Base-by-base conservation (phyloP, 306 rosid genomes). In the Comarum palustre region DNA sequence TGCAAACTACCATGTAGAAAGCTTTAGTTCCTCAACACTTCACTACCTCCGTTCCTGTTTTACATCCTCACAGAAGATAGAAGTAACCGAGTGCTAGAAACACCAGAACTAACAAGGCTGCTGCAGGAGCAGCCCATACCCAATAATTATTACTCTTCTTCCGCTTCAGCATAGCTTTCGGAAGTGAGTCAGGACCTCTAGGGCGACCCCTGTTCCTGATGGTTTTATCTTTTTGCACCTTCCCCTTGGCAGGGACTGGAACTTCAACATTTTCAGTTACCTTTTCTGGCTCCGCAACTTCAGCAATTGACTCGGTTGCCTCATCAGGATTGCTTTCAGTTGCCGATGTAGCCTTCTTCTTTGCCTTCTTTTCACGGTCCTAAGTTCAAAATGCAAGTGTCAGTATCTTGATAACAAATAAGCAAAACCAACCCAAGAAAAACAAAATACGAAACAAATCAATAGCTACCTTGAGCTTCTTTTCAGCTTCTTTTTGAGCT, bases 281-380 rank as follows among this genome's bases (percentile, higher is more conserved):
- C 78, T 82, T 83, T 74, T 88, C 97, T 57, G 79, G 78, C 57
- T 89, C 96, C 8, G 77, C 54, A 77, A 75, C 73, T 45, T 85
- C 90, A 27, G 67, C 82, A 47, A 45, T 85, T 41, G 58, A 69
- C n/a, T 83, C 93, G 5, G 72, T 78, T 0, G 70, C 71, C 69
- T 90, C 97, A 64, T 85, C 90, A 4, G 85, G 75, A 81, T 74
- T 64, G 39, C 73, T 4, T 34, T 69, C 86, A 0, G 77, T 47
- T 41, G 80, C 86, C 3, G 86, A 41, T 14, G 80, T 69, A 16
- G 82, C 84, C 82, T 88, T 92, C 87, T 91, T 94, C 95, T 84
- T 94, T 29, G 92, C 87, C 75, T 88, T 94, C 96, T 86, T 95
- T 78, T 95, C 99, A 1, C 88, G 96, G 52, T 85, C 96, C 97